Evolutionary conservation across 306 rosid species (phyloP), one percentile per base, ranked within the genome.

Genomic region (Crataegus laevigata): DNA sequence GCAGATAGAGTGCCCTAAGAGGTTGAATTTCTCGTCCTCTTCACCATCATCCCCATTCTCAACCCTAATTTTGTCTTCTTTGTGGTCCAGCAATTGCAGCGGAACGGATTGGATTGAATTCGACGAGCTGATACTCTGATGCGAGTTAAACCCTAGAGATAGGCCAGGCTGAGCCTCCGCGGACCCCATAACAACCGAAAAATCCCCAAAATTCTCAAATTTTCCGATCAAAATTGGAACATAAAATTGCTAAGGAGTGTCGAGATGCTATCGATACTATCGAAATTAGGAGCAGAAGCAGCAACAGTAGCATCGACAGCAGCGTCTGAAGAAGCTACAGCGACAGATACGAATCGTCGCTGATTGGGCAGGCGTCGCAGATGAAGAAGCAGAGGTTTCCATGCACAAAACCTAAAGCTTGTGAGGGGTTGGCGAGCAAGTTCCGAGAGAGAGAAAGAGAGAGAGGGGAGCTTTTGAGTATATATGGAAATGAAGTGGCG

Each of bases 221-320:
- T 40, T 5, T 11, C 1, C 47, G 22, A 6, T 50, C 21, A 47
- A 47, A 47, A 42, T 42, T 42, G 47, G 47, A 42, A 42, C 12
- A 42, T 0, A 40, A 40, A 40, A 15, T 47, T 54, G 54, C 5
- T 14, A 4, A 50, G 32, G 24, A 21, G 59, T 21, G 1, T 54
- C 11, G 25, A 54, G 25, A 54, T 19, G 25, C 74, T 69, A 86
- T 1, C 6, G 21, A 47, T 47, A 18, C 52, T 4, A 47, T 18
- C 52, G 82, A 81, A 72, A 6, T 55, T 69, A 90, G 66, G 90
- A 1, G 68, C 57, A 80, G 82, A 42, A 87, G 32, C 92, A 88
- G 68, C 94, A 92, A 69, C 94, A 90, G 87, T 83, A 88, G 59
- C 96, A 90, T 58, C 93, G 93, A 78, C 91, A 93, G 75, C 91